phyloP scores from a whole-genome alignment of 768 basidiomycete genomes.

The Phylloporus sp. region DNA sequence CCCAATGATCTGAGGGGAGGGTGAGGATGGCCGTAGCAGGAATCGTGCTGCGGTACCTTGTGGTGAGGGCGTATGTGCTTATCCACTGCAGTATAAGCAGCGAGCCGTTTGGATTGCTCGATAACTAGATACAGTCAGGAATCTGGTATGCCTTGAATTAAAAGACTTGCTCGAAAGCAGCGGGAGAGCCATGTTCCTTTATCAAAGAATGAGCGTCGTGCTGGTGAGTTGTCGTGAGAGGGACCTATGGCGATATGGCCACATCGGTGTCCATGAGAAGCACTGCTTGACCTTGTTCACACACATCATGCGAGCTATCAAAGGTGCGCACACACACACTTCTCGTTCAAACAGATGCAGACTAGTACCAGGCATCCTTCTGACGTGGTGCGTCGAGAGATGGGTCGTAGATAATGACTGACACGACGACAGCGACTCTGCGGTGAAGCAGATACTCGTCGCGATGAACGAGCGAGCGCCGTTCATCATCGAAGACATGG shows the following conservation, averaged over 20 bases:
- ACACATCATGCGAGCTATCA: conserved; percentile 55
- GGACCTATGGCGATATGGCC: too few relatives aligned
- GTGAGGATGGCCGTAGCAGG: conserved; percentile 1
- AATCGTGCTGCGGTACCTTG: conserved; percentile 49
- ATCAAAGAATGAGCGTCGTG: too few relatives aligned
- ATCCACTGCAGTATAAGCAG: conserved; percentile 94
- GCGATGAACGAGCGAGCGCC: conserved; percentile 73
- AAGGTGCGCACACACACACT: conserved; percentile 38
- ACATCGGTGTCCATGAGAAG: too few relatives aligned
- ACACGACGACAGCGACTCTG: conserved; percentile 59
- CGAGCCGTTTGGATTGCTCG: conserved; percentile 83
- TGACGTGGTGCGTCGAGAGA: conserved; percentile 67
- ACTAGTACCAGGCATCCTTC: conserved; percentile 47
- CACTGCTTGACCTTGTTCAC: too few relatives aligned
- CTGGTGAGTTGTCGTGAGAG: too few relatives aligned
- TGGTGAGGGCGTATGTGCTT: conserved; percentile 78
- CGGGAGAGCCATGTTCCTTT: too few relatives aligned
- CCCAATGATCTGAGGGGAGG: conserved; percentile 60
- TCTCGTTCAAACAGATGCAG: conserved; percentile 2
- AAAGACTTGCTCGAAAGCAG: too few relatives aligned
- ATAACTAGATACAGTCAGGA: conserved; percentile 40
- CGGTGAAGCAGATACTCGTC: conserved; percentile 83
- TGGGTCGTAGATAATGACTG: too few relatives aligned
- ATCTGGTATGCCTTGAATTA: too few relatives aligned
- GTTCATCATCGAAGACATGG: conserved; percentile 85